These are phyloP conservation scores for Acanthamoeba castellanii DNA, from an alignment of 208 protist genomes.

Conservation along the genomic window DNA sequence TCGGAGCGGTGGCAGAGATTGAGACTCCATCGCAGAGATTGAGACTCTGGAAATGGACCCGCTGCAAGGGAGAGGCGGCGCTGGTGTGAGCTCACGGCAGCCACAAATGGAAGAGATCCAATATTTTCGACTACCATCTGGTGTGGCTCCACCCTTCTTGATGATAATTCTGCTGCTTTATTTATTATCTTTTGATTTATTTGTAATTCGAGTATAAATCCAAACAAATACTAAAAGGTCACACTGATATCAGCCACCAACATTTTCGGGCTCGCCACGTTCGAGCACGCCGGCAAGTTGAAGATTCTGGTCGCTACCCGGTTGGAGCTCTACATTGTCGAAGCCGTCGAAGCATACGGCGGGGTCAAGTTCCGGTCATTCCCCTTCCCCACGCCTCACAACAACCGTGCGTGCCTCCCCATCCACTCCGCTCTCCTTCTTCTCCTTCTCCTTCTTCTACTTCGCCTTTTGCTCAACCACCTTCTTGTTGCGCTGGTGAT, in stretches of 20 bases:
- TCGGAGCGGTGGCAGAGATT: neutral
- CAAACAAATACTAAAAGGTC: no score
- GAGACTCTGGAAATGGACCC: neutral
- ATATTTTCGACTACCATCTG: neutral
- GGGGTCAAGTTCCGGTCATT: neutral
- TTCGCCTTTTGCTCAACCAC: neutral
- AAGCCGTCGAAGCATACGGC: neutral
- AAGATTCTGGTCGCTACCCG: neutral
- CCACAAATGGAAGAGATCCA: neutral
- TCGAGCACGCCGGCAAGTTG: neutral
- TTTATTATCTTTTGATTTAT: no score
- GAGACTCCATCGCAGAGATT: no score
- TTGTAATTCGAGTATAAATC: no score
- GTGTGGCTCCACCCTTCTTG: no score
- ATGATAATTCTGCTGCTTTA: no score
- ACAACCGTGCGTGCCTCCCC: neutral
- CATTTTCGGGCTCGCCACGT: neutral
- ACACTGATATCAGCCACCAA: neutral
- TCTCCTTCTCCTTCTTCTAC: neutral
- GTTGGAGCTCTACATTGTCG: neutral
- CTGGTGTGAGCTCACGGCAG: neutral
- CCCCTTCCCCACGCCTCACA: conserved; percentile 7
- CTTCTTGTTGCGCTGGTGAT: neutral
- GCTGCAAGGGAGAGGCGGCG: no score
- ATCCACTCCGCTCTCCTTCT: neutral